These are phyloP conservation scores for Erodium maritimum DNA, from an alignment of 345 rosid species.

Conservation along the genomic window DNA sequence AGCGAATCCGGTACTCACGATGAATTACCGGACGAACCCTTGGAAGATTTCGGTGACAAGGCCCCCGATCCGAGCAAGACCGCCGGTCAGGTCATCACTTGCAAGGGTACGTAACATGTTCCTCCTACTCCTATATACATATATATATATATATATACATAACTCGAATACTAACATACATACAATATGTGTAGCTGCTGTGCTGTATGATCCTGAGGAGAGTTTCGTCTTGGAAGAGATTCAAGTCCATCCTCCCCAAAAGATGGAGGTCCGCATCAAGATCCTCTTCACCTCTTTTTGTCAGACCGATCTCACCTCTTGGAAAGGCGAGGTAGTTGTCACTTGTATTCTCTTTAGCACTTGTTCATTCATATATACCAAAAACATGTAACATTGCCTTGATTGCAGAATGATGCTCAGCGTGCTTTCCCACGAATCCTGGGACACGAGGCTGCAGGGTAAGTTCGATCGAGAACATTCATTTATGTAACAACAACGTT, in stretches of 20 bases:
- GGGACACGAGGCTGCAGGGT: constrained; percentile 85
- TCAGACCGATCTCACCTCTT: constrained; percentile 53
- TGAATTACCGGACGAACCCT: neutral
- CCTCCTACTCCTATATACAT: too few species aligned
- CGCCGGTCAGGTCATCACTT: constrained; percentile 23
- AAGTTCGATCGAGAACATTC: too few species aligned
- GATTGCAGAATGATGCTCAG: constrained; percentile 40
- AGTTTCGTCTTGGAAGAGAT: constrained; percentile 43
- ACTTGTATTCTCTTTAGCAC: neutral
- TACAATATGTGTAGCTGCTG: constrained; percentile 52
- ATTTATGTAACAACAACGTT: neutral
- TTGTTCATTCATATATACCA: too few species aligned
- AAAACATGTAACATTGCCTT: neutral
- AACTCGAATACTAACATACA: too few species aligned
- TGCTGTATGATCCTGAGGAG: constrained; percentile 40
- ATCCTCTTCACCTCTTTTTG: constrained; percentile 53
- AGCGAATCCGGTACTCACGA: neutral
- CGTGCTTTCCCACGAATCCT: constrained; percentile 54
- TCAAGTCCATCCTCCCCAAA: constrained; percentile 50
- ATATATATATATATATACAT: too few species aligned
- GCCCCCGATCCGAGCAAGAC: constrained; percentile 10
- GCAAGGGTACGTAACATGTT: constrained; percentile 20
- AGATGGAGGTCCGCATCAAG: constrained; percentile 52
- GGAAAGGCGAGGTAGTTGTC: constrained; percentile 43
- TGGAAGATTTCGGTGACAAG: neutral